phyloP scores from a whole-genome alignment of 169 alveolate species.

The Cryptosporidium felis region DNA sequence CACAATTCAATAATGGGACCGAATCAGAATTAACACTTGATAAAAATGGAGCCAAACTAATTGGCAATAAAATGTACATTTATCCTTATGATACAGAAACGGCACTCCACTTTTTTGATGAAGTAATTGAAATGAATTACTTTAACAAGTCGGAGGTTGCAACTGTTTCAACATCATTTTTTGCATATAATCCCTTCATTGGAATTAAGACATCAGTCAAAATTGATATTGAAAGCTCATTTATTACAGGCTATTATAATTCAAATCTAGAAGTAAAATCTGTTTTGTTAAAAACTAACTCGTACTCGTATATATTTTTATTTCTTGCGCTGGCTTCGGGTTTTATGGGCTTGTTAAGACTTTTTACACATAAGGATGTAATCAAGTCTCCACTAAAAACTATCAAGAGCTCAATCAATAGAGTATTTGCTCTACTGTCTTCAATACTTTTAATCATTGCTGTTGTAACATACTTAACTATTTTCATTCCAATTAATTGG shows the following conservation, averaged over 20 bases:
- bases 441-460: conserved; percentile 16
- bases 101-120: conserved; percentile 4
- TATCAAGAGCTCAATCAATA: conserved; percentile 24
- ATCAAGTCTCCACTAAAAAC: conserved; percentile 20
- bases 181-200: conserved; percentile 36
- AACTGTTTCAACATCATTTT: conserved; percentile 7
- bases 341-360: conserved; percentile 14
- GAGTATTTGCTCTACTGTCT: conserved; percentile 17
- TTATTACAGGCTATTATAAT: conserved; percentile 32
- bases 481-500: conserved; percentile 37
- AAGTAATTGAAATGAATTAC: not conserved
- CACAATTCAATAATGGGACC: not conserved
- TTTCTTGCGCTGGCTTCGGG: not conserved
- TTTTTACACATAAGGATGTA: conserved; percentile 46
- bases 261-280: conserved; percentile 22
- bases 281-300: conserved; percentile 11
- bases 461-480: not conserved
- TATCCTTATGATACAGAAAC: conserved; percentile 49
- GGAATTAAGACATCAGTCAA: conserved; percentile 26
- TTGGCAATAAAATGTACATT: conserved; percentile 9
- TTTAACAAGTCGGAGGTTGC: conserved; percentile 16
- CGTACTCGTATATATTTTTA: conserved; percentile 41
- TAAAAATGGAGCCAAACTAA: not conserved
- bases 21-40: not conserved
- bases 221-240: not conserved